phyloP scores from a whole-genome alignment of 1,284 basidiomycete species.

The Pyrrhoderma noxium region DNA sequence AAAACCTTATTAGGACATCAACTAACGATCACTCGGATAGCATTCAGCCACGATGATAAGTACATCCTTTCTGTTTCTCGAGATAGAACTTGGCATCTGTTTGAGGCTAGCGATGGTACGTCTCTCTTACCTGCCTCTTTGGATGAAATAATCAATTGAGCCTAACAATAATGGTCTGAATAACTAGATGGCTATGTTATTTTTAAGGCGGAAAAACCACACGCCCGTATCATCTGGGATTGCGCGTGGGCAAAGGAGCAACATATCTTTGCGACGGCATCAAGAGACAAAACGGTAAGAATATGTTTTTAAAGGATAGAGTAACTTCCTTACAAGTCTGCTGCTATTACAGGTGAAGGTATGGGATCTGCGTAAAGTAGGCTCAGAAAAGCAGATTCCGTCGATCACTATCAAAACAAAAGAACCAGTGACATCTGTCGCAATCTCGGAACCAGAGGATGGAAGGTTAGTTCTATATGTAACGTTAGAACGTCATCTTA shows the following conservation, averaged over 20 bases:
- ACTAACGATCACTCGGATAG: conserved; percentile 85
- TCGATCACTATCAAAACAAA: conserved; percentile 49
- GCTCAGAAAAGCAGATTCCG: conserved; percentile 40
- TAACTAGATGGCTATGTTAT: conserved; percentile 48
- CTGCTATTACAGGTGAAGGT: conserved; percentile 55
- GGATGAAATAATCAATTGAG: background rate
- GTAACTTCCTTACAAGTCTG: background rate
- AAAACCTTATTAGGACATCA: conserved; percentile 75
- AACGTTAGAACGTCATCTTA: background rate
- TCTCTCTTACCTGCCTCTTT: background rate
- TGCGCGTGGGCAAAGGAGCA: conserved; percentile 75
- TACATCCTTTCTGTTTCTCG: conserved; percentile 81
- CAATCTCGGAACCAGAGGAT: conserved; percentile 41
- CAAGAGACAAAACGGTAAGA: conserved; percentile 88
- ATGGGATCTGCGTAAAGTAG: conserved; percentile 38
- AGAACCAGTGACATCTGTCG: conserved; percentile 67
- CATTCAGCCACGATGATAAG: conserved; percentile 80
- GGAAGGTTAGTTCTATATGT: conserved; percentile 31
- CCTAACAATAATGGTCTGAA: conserved; percentile 1
- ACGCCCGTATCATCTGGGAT: conserved; percentile 94
- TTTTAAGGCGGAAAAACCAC: conserved; percentile 71
- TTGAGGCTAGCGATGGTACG: conserved; percentile 32
- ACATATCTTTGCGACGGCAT: conserved; percentile 84
- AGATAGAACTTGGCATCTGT: conserved; percentile 92
- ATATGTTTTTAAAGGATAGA: background rate